Evolutionary conservation across 2,329 filamentous ascomycete genomes (phyloP), one percentile per base, ranked within the genome.

Genomic region (Colletotrichum sp.): DNA sequence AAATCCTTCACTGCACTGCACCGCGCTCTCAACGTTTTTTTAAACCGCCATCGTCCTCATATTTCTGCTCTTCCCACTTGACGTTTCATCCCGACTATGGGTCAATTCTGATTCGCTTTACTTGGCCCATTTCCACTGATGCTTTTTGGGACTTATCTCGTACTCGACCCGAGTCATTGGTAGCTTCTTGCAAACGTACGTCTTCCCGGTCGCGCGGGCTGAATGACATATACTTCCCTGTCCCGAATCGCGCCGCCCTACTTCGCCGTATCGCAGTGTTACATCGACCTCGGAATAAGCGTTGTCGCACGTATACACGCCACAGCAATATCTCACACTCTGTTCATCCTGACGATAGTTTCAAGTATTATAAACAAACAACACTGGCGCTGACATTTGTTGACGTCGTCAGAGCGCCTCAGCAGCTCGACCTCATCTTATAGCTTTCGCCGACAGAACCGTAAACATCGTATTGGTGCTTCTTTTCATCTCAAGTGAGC

Each of bases 151-250:
- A 72, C 52, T n/a, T 18, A 34, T 6, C 39, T 63, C 63, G 26
- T 39, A 30, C 24, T 55, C 36, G 30, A 49, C 24, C 63, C 69
- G 69, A 72, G 69, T 75, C 69, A 72, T 75, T 72, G 8, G 32
- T 32, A 64, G 59, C 52, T 24, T 57, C 55, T 52, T 59, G 32
- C 8, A 30, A 28, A 52, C 44, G 21, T 15, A 30, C 63, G n/a
- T 34, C 26, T 49, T 49, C 63, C 63, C 34, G 30, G 39, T 28
- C 34, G 63, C 63, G 21, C 39, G 36, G 34, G 34, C 30, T 64
- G 39, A 52, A 18, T 30, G 26, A 62, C 59, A 30, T 34, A n/a
- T 8, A 32, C 28, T 62, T 44, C 36, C 63, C 39, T 66, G 36
- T 28, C 39, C 18, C 26, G 10, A 26, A 59, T 68, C 52, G 36